These are phyloP conservation scores for Favolaschia claudopus DNA, from an alignment of 768 basidiomycete genomes.

Conservation along the genomic window DNA sequence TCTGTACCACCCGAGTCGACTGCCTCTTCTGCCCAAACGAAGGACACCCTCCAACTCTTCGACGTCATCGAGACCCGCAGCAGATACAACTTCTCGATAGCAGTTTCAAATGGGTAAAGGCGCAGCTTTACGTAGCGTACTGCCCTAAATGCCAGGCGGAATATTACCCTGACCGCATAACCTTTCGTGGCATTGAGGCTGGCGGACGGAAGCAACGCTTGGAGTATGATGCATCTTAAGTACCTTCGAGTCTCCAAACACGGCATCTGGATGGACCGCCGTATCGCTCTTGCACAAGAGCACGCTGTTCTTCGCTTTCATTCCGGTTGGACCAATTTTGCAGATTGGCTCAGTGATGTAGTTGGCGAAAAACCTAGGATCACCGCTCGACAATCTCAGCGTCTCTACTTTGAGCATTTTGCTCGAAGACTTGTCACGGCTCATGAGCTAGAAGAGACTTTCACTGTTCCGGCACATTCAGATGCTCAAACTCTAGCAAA, in stretches of 20 bases:
- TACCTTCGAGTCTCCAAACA: constrained; percentile 36
- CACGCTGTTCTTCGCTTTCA: constrained; percentile 31
- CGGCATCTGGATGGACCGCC: constrained; percentile 34
- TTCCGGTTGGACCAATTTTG: constrained; percentile 36
- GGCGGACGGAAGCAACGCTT: constrained; percentile 3
- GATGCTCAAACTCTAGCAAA: constrained; percentile 14
- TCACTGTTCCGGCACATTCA: constrained; percentile 26
- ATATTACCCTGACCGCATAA: constrained; percentile 31
- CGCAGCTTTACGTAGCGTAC: constrained; percentile 13
- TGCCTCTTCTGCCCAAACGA: background rate
- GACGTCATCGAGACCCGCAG: background rate
- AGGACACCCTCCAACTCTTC: background rate
- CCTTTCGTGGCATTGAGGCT: constrained; percentile 2
- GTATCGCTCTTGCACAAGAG: constrained; percentile 34
- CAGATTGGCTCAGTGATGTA: constrained; percentile 34
- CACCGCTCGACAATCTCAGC: constrained; percentile 33
- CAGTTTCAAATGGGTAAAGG: background rate
- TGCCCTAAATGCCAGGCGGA: constrained; percentile 25
- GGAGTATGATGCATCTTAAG: constrained; percentile 24
- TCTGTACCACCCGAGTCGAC: background rate
- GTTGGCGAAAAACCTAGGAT: background rate
- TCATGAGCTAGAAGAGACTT: constrained; percentile 16
- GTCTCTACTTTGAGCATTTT: constrained; percentile 40
- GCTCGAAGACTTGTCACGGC: constrained; percentile 26
- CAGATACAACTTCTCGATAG: background rate